Conservation (phyloP, 1,284 basidiomycete species). For the Tilletia caries region DNA sequence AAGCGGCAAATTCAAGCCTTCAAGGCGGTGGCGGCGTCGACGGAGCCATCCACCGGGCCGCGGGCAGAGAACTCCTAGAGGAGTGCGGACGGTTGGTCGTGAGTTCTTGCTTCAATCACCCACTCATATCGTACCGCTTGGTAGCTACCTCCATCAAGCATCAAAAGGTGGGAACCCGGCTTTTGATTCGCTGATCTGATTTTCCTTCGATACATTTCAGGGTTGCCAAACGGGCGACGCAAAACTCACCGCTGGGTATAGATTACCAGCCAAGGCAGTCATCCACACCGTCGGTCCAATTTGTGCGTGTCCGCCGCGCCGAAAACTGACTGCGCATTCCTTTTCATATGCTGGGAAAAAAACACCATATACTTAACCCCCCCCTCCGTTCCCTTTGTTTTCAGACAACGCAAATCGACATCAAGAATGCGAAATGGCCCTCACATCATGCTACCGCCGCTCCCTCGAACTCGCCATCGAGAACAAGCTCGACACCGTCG, state of each 20-base stretch:
- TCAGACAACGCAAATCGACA: slow-evolving; percentile 2
- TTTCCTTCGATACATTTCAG: slow-evolving; percentile 63
- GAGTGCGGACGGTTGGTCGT: slow-evolving; percentile 63
- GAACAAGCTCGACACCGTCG: slow-evolving; percentile 25
- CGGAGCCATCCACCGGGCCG: slow-evolving; percentile 80
- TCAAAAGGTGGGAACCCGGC: neutral
- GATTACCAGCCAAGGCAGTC: slow-evolving; percentile 64
- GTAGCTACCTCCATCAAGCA: too few relatives aligned
- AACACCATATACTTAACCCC: neutral
- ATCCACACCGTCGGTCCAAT: slow-evolving; percentile 78
- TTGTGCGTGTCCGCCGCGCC: slow-evolving; percentile 15
- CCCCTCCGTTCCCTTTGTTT: too few relatives aligned
- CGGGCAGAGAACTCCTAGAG: slow-evolving; percentile 67
- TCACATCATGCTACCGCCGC: slow-evolving; percentile 54
- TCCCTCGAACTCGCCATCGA: slow-evolving; percentile 31
- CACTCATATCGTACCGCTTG: too few relatives aligned
- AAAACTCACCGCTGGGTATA: slow-evolving; percentile 66
- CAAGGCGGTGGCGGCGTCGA: slow-evolving; percentile 60
- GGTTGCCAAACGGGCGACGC: slow-evolving; percentile 79
- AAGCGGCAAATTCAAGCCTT: neutral
- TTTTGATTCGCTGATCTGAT: neutral
- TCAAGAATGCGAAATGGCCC: slow-evolving; percentile 46
- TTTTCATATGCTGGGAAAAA: neutral
- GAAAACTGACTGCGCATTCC: too few relatives aligned
- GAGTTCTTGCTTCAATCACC: too few relatives aligned